Base-by-base conservation (phyloP, 257 asterid species). In the Leonotis leonurus region DNA sequence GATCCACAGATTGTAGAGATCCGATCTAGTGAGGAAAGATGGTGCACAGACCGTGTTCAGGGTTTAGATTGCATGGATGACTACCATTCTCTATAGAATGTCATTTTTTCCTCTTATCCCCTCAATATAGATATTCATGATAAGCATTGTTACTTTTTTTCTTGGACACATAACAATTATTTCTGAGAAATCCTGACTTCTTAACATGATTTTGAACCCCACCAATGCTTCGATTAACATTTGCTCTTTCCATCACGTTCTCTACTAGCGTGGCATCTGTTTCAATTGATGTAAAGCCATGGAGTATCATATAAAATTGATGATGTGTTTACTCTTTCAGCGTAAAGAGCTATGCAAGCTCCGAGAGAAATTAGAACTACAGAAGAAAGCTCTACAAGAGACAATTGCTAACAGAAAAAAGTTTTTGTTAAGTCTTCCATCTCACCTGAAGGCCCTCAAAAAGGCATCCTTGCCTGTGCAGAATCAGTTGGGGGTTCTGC, bases 381-480 rank as follows among this genome's bases (percentile, higher is more conserved):
- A 86, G 58, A 92, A 87, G 86, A 89, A 89, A 79, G 79, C 85
- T 71, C 88, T 89, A 49, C 94, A 81, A 70, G 96, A 85, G 73
- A 85, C 85, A 64, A 93, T 93, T 49, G 69, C 88, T 51, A 87
- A 82, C 82, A 77, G 96, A 81, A 89, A 87, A 77, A 87, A 76
- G 79, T 87, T 93, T 77, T 81, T 87, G 71, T 76, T 91, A 53
- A 89, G 95, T 80, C 95, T 93, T 70, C 99, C 99, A 27, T 87
- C 97, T 59, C 97, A 93, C 70, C 97, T 93, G 67, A 93, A 93
- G 73, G 87, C 97, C 62, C 89, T 93, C 50, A 93, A 89, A 70
- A 93, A 89, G 74, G 99, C 97, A 73, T 89, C 97, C 55, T 75
- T 93, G 82, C 97, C 99, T 3, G 93, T 87, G 51, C 96, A 89